These are phyloP conservation scores for Pleurotus tuber-regium DNA, from an alignment of 768 basidiomycete genomes.

Conservation along the genomic window DNA sequence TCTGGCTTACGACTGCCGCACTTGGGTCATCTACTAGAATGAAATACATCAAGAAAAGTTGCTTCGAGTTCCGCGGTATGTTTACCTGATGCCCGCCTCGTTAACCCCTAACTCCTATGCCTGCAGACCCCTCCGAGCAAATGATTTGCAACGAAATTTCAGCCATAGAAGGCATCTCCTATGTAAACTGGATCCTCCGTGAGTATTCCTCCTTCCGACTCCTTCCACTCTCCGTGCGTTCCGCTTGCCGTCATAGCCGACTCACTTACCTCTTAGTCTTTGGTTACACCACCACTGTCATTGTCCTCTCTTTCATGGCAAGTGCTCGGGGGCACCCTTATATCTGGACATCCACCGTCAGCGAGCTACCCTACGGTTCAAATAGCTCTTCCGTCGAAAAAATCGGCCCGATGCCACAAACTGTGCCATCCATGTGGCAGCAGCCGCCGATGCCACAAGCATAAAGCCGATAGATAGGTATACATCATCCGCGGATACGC, in stretches of 20 bases:
- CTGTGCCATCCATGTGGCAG: no score
- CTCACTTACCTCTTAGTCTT: background rate
- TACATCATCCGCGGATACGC: no score
- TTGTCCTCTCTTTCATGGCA: background rate
- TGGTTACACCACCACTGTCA: background rate
- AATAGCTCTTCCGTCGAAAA: no score
- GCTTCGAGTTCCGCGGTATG: background rate
- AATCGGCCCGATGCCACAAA: no score
- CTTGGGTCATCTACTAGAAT: background rate
- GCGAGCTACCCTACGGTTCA: background rate
- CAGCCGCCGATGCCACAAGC: no score
- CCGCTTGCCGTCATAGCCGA: background rate
- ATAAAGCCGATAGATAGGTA: no score
- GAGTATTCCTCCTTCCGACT: background rate
- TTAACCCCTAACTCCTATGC: background rate
- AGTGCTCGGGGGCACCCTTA: background rate
- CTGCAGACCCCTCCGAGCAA: background rate
- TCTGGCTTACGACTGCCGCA: background rate
- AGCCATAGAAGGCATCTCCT: background rate
- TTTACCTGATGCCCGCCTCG: no score
- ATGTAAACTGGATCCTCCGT: background rate
- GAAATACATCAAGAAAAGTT: background rate
- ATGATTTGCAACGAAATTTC: background rate
- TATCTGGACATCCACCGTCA: background rate
- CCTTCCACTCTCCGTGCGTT: background rate